Base-by-base conservation (phyloP, 202 grass and related monocot genomes). In the Zoysia matrella region DNA sequence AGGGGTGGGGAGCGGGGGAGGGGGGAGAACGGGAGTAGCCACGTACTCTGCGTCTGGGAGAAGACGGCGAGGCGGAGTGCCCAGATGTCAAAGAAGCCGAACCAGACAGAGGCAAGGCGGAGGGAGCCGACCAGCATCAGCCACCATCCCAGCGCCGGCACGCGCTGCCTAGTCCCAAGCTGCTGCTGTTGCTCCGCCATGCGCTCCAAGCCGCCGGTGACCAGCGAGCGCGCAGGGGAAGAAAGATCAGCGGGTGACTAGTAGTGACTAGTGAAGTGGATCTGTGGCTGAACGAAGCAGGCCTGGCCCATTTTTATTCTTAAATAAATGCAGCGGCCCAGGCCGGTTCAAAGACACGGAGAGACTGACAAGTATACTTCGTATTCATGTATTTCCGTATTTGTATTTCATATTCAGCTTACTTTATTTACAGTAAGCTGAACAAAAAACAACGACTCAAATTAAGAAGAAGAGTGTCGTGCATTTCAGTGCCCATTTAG, bases 51-150 rank as follows among this genome's bases (percentile, higher is more conserved):
- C 0, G 89, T 79, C 42, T 90, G 87, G 62, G 94, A 94, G 92
- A 98, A 98, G 86, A 98, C 90, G 75, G 95, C 95, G 74, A 90
- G 64, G 54, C 92, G 88, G 15, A 98, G 84, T 50, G 95, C 95
- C 95, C 92, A 94, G 86, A 94, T 98, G 88, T 97, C 60, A 83
- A 92, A 95, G 88, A 95, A 96, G 46, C 93, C 90, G 73, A 92
- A 92, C 93, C 93, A 96, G 63, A 96, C 88, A 52, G 88, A 92
- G 69, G 82, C 88, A 52, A 96, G 83, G 62, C 90, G 90, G 55
- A 91, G 86, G 14, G 69, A 89, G 1, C 90, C 93, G 52, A 96
- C 90, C 46, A 92, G 83, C 88, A 96, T 96, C 41, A 92, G 77
- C 93, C 90, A 96, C 93, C 90, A 92, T 0, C 93, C 90, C 39